Evolutionary conservation across 2,329 filamentous ascomycete species (phyloP), one percentile per base, ranked within the genome.

Genomic region (Diaporthe nobilis): DNA sequence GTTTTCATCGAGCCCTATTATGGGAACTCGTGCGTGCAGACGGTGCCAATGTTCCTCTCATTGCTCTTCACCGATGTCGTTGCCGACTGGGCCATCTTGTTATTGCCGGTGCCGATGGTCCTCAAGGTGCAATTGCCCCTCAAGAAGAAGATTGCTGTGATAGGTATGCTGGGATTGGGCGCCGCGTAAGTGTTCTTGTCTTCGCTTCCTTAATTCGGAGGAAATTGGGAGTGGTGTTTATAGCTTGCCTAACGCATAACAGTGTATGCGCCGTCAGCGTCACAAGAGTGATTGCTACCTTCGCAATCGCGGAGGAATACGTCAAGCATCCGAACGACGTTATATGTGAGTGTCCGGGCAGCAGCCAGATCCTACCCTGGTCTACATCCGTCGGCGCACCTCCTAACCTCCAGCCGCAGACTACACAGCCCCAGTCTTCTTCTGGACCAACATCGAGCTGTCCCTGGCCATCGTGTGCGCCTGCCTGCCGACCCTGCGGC

Each of bases 391-490:
- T n/a, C n/a, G n/a, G n/a, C n/a, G n/a, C n/a, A n/a, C n/a, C n/a
- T 39, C 2, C 65, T 68, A 28, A 68, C n/a, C 31, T 6, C 8
- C 10, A n/a, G 0, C 34, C 4, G 22, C 22, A 68, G 65, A 42
- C 47, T 68, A 68, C 5, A 68, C 65, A 15, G 65, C 65, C 22
- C 65, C 65, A 1, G 47, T 68, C 15, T 68, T 68, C 65, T 68
- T 68, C 47, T 55, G 65, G 65, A 68, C 65, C 22, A 68, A 68
- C 47, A 68, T 68, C 65, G 65, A 68, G 34, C 31, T 68, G 15
- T 68, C 65, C 22, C n/a, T 68, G 47, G 65, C 65, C 31, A 68
- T 68, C 47, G 47, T 68, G 42, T 76, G 67, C 58, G 65, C 65
- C 34, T 68, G 65, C 15, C 65, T 68, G 8, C 65, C 65, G 20